A percentile compares a stretch with the other conserved stretches of the same genome.
These are phyloP conservation scores for Fomitopsis pulvina DNA, from an alignment of 768 basidiomycete species.

Conservation along the genomic window DNA sequence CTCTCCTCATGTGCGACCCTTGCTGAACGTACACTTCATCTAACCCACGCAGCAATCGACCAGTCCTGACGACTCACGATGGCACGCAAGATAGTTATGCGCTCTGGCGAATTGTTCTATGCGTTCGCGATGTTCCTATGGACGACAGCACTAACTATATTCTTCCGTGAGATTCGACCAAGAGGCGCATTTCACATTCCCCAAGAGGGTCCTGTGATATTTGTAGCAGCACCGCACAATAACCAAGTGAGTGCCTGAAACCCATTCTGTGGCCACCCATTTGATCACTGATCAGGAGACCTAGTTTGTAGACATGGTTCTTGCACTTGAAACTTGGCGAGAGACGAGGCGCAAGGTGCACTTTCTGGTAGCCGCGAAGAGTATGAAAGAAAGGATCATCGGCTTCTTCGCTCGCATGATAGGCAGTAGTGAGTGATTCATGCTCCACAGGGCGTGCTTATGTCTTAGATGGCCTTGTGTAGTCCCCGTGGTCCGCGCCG, in stretches of 20 bases:
- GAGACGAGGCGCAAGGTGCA: constrained; percentile 78
- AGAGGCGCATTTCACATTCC: constrained; percentile 95
- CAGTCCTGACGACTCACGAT: neutral
- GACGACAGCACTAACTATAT: constrained; percentile 81
- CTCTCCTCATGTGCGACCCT: neutral
- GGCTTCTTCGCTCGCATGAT: constrained; percentile 74
- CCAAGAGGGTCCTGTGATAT: constrained; percentile 82
- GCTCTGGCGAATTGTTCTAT: constrained; percentile 35
- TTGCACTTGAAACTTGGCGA: constrained; percentile 77
- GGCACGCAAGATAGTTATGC: neutral
- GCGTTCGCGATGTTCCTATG: constrained; percentile 79
- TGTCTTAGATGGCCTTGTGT: constrained; percentile 10
- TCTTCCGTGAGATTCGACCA: constrained; percentile 93
- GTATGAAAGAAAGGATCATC: constrained; percentile 71
- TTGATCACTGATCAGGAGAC: constrained; percentile 4
- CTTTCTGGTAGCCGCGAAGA: constrained; percentile 86
- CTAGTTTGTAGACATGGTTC: constrained; percentile 94
- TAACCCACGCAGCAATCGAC: neutral
- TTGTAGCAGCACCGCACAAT: constrained; percentile 50
- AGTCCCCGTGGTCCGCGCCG: constrained; percentile 94
- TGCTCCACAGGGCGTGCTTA: neutral
- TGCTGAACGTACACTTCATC: neutral
- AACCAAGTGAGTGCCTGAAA: constrained; percentile 17
- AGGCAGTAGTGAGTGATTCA: constrained; percentile 66
- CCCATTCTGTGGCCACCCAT: neutral